Percentiles rank a stretch among this genome's conserved stretches.
phyloP scores from a whole-genome alignment of 345 rosid genomes.

The Litchi chinensis region DNA sequence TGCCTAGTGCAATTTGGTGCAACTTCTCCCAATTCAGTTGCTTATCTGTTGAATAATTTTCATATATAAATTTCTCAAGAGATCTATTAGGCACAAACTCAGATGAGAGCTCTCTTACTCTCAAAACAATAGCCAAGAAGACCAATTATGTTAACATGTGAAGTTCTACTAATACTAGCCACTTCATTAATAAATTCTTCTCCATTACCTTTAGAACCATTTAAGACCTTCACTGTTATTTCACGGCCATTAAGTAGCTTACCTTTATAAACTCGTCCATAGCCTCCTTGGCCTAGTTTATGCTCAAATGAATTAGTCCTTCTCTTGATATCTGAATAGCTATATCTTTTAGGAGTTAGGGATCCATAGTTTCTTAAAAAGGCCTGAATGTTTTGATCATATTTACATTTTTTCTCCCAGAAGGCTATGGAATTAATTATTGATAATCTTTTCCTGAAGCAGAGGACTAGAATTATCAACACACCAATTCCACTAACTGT shows the following conservation, averaged over 20 bases:
- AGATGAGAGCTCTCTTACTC: not conserved
- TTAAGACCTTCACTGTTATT: not conserved
- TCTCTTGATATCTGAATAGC: slow-evolving; percentile 1
- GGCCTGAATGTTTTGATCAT: not conserved
- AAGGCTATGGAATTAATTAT: not conserved
- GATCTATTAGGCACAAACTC: not conserved
- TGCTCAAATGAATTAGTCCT: not conserved
- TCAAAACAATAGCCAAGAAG: not conserved
- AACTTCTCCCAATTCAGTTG: not conserved
- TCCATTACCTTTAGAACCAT: not conserved
- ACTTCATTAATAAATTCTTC: not conserved
- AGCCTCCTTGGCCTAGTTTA: slow-evolving; percentile 2
- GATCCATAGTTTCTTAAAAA: not conserved
- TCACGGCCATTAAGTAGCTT: not conserved
- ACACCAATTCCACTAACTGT: not conserved
- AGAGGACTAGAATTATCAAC: not conserved
- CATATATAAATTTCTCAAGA: not conserved
- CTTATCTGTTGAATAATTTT: not conserved
- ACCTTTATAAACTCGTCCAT: not conserved
- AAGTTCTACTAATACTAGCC: not conserved
- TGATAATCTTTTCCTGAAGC: not conserved
- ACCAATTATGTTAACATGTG: not conserved
- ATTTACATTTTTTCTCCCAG: not conserved
- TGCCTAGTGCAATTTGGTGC: not conserved
- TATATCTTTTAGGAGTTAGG: not conserved